Evolutionary conservation across 164 flowering plant genomes (phyloP).

Genomic region (Stephania cephalantha): DNA sequence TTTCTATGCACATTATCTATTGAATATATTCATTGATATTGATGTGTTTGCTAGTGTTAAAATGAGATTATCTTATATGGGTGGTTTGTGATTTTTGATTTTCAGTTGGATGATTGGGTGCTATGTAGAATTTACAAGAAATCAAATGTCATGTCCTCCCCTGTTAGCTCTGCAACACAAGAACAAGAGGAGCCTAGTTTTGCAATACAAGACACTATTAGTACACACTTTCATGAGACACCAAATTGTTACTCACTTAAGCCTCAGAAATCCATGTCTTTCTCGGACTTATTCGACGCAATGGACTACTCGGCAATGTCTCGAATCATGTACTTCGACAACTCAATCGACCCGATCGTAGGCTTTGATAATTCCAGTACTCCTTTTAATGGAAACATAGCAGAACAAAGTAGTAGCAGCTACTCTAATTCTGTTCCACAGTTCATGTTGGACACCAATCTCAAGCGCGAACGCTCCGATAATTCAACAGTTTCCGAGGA

Average conservation of each 20-base stretch:
- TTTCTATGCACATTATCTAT: not conserved
- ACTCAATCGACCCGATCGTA: not conserved
- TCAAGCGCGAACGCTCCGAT: not conserved
- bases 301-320: not conserved
- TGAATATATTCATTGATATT: not conserved
- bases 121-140: not conserved
- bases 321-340: conserved; percentile 3
- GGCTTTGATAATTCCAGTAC: not conserved
- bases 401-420: not conserved
- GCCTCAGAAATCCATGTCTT: not conserved
- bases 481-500: not conserved
- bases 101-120: not conserved
- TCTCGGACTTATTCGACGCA: not conserved
- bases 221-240: not conserved
- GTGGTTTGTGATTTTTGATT: not conserved
- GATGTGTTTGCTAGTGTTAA: too few species aligned
- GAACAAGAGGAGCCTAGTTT: not conserved
- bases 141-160: not conserved
- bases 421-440: not conserved
- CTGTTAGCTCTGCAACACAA: not conserved
- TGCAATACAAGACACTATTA: not conserved
- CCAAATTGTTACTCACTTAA: not conserved
- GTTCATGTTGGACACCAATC: not conserved
- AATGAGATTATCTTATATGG: not conserved
- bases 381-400: not conserved